Evolutionary conservation across 1,139 yeast genomes (phyloP), one percentile per base, ranked within the genome.

Genomic region (Suhomyces maxii): DNA sequence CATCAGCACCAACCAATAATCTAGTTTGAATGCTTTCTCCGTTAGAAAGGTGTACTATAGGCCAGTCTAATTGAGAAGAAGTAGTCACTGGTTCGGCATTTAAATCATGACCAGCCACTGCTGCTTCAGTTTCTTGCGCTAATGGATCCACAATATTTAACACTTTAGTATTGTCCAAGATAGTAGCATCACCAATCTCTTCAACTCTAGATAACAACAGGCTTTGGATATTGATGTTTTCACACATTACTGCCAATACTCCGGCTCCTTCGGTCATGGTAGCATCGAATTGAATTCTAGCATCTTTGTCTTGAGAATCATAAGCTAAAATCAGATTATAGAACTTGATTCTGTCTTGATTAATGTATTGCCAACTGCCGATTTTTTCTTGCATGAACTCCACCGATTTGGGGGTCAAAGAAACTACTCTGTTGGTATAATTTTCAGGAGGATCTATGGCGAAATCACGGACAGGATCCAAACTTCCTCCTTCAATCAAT

Each of bases 1-100:
- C 99, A 64, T 93, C 99, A 18, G 97, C 96, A 8, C 99, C 99
- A 11, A 91, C 82, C 34, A 93, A 73, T 25, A 93, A 72, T 49
- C 97, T 73, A 0, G 97, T 79, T 56, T 80, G 80, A 41, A 86
- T 70, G 12, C 62, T 56, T 12, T 79, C 77, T 1, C 97, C 97
- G 51, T 81, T 79, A 23, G 82, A 81, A 18, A 93, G 71, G 26
- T 79, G 75, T 3, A 93, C 83, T 7, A 83, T 64, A 0, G 98
- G 98, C 96, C 97, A 89, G 43, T 82, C 81, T 38, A 70, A 61
- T 7, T 60, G 54, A 7, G 61, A 68, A 36, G 54, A 64, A 36
- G 42, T 47, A 36, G 58, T 59, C 23, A 55, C 48, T 4, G 52
- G 50, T 13, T 51, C 55, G 4, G 38, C 40, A 36, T 30, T 39